Evolutionary conservation across 495 filamentous ascomycete species (phyloP), one percentile per base, ranked within the genome.

Genomic region (Pyrenula aspistea): DNA sequence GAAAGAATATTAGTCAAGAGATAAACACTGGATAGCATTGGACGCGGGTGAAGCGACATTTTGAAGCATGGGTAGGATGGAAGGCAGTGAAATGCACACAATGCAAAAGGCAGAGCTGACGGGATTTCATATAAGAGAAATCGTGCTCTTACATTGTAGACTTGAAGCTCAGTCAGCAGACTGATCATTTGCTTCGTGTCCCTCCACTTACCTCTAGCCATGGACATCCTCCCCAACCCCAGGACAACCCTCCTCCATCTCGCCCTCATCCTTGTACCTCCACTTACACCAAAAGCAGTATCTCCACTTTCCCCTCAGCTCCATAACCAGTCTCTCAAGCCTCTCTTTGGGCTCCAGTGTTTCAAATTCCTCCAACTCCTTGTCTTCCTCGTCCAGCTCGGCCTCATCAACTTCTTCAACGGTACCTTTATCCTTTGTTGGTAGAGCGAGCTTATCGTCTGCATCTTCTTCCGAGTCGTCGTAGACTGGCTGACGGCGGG

Each of bases 231-330:
- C 94, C 2, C 84, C 89, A 12, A 84, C 55, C 0, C 94, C 94
- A 0, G 93, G 91, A 77, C 93, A 98, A 0, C 88, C 91, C 2
- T 93, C 88, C 83, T 96, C 84, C 59, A 75, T 71, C 15, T 66
- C 77, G 0, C 60, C 66, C 53, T 85, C 83, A 55, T 78, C 74
- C 0, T 71, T 67, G 63, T 96, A 97, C 49, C 74, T 71, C 67
- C 77, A 86, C 67, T 96, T 96, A 67, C 93, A 99, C 90, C 91
- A 99, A 67, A 96, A 96, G 73, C 93, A 99, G 66, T 99, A 99
- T 48, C 76, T 68, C 62, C 87, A 77, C 61, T 76, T 79, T 24
- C 83, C 73, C 22, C 92, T 78, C 47, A 99, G 64, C 67, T 86
- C 83, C 22, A 68, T 61, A 11, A 93, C 80, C 10, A 96, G 64